phyloP scores from a whole-genome alignment of 148 eudicot species.

The Vaccinium vitisidaea region DNA sequence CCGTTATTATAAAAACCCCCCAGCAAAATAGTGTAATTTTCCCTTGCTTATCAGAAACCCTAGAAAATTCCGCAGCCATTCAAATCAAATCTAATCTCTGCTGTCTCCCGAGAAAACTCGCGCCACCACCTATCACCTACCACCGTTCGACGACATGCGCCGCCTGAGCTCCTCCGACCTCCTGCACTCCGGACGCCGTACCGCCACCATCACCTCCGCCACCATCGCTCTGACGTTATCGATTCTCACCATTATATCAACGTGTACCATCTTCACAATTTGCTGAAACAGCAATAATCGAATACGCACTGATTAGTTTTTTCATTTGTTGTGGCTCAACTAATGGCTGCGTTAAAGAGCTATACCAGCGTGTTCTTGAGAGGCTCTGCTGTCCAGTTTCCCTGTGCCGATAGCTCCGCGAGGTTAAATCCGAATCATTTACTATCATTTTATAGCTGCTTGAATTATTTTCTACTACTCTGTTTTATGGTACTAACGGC shows the following conservation, averaged over 20 bases:
- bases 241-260: neutral
- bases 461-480: neutral
- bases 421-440: neutral
- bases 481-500: neutral
- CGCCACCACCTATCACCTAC: neutral
- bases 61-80: neutral
- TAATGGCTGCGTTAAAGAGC: slow-evolving; percentile 7
- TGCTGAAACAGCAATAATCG: neutral
- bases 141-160: neutral
- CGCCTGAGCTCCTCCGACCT: neutral
- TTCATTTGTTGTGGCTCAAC: neutral
- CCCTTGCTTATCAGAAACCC: neutral
- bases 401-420: slow-evolving; percentile 7
- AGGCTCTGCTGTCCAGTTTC: slow-evolving; percentile 2
- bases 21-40: neutral
- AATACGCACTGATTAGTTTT: no score
- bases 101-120: neutral
- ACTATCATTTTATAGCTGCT: neutral
- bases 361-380: neutral
- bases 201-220: slow-evolving; percentile 6
- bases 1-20: neutral
- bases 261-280: neutral
- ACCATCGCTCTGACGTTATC: neutral
- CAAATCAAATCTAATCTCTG: no score
- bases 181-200: neutral